Percentiles rank a stretch among this genome's conserved stretches.
Conservation (phyloP, 2,329 filamentous ascomycete genomes). For the Dothistroma septosporum region DNA sequence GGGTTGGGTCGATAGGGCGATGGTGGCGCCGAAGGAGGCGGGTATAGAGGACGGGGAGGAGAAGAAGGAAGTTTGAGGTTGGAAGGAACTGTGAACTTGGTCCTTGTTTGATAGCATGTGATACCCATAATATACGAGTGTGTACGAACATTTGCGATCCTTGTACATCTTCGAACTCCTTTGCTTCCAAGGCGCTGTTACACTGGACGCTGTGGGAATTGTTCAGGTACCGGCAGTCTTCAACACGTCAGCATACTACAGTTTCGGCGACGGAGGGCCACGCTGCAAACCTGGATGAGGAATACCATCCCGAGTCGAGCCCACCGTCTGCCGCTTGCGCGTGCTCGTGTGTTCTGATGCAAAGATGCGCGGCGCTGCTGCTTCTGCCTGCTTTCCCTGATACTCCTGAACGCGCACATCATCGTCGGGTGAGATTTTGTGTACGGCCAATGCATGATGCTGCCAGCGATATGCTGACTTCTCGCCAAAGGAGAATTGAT, state of each 20-base stretch:
- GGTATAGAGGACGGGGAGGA: constrained; percentile 18
- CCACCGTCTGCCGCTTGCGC: not conserved
- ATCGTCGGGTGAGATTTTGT: not conserved
- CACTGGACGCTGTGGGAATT: no score
- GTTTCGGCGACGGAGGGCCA: not conserved
- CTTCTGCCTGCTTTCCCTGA: not conserved
- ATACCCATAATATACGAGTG: not conserved
- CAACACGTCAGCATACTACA: not conserved
- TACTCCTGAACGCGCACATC: not conserved
- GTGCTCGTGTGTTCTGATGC: not conserved
- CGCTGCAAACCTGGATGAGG: not conserved
- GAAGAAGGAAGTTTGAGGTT: constrained; percentile 18
- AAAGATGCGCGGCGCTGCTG: not conserved
- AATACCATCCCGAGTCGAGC: not conserved
- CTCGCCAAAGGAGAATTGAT: not conserved
- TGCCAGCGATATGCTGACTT: not conserved
- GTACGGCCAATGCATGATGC: not conserved
- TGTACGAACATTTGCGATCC: not conserved
- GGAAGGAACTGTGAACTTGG: not conserved
- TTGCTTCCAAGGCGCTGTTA: no score
- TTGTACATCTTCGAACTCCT: not conserved
- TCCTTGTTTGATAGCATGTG: not conserved
- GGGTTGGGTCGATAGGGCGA: constrained; percentile 63
- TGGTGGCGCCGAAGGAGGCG: constrained; percentile 9
- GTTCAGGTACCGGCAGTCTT: not conserved